Evolutionary conservation across 2,329 filamentous ascomycete species (phyloP), one percentile per base, ranked within the genome.

Genomic region (Xylariomycetidae sp.): DNA sequence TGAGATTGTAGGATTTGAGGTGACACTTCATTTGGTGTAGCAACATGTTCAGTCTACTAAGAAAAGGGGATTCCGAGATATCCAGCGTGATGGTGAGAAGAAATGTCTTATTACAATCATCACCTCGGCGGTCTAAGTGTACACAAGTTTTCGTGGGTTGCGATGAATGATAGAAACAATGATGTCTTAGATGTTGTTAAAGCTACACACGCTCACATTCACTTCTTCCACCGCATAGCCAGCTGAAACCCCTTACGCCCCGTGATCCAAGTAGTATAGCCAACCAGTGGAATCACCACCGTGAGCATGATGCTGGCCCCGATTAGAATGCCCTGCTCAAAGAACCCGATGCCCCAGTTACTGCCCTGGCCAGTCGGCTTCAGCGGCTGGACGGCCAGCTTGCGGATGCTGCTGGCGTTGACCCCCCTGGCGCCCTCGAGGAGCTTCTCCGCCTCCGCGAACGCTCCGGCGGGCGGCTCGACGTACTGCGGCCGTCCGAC

Each of bases 311-410:
- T 28, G 3, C 54, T 46, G 5, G 49, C 46, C 2, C 61, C 61
- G 1, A 56, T 57, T 4, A 71, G 44, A 20, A 72, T 57, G 0
- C 66, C 69, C 37, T 68, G 63, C 38, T 70, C 65, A 40, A 72
- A 72, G 50, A 69, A 72, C 0, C 67, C 69, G 17, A 70, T 29
- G 28, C 55, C 39, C 37, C 43, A 23, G 34, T 65, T 42, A 18
- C 48, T 42, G 2, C 51, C 53, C 41, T 66, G 56, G 3, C 56
- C 57, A 3, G 55, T 56, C 4, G 62, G 43, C 9, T 48, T 51
- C 30, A 64, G 51, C 6, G 50, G 49, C 46, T 41, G 50, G 3
- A 41, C 25, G 2, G 50, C 45, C 18, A 42, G 25, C 15, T 44
- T 38, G n/a, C 43, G 33, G 10, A 49, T 27, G 8, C 25, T 27